A percentile compares a stretch with the other conserved stretches of the same genome.
Evolutionary conservation across 352 stramenopile species (phyloP).

Genomic region (Pythium chondricola): DNA sequence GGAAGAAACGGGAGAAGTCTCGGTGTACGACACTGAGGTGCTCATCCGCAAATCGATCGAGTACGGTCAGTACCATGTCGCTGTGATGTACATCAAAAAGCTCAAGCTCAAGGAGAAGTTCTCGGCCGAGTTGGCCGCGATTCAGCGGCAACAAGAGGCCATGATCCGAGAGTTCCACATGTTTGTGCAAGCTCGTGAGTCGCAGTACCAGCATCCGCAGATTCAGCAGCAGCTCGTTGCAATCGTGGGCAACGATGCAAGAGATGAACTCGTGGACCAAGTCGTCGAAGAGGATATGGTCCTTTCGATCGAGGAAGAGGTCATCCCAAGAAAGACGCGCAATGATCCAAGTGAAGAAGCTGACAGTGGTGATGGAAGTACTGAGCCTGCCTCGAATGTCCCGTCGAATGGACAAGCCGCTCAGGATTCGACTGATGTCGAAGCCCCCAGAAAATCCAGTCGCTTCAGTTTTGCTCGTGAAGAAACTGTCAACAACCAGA

Average conservation of each 20-base stretch:
- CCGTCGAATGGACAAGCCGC: too few species aligned
- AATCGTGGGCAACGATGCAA: constrained; percentile 34
- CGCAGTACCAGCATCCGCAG: constrained; percentile 38
- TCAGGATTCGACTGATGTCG: too few species aligned
- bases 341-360: neutral
- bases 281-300: constrained; percentile 44
- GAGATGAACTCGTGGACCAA: constrained; percentile 50
- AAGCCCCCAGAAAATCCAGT: constrained; percentile 25
- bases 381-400: too few species aligned
- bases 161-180: constrained; percentile 54
- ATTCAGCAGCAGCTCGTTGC: constrained; percentile 30
- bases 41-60: constrained; percentile 58
- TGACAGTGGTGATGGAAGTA: neutral
- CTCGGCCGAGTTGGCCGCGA: constrained; percentile 43
- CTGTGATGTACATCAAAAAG: constrained; percentile 74
- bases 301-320: constrained; percentile 48
- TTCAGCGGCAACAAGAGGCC: constrained; percentile 44
- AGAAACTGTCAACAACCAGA: too few species aligned
- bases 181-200: constrained; percentile 38
- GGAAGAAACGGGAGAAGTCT: constrained; percentile 24
- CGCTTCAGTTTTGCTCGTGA: constrained; percentile 55
- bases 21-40: constrained; percentile 38
- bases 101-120: constrained; percentile 63
- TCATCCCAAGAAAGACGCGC: constrained; percentile 26
- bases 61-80: constrained; percentile 69